Percentiles rank a stretch among this genome's conserved stretches.
phyloP scores from a whole-genome alignment of 352 stramenopile species.

The Thraustochytrium striatum region DNA sequence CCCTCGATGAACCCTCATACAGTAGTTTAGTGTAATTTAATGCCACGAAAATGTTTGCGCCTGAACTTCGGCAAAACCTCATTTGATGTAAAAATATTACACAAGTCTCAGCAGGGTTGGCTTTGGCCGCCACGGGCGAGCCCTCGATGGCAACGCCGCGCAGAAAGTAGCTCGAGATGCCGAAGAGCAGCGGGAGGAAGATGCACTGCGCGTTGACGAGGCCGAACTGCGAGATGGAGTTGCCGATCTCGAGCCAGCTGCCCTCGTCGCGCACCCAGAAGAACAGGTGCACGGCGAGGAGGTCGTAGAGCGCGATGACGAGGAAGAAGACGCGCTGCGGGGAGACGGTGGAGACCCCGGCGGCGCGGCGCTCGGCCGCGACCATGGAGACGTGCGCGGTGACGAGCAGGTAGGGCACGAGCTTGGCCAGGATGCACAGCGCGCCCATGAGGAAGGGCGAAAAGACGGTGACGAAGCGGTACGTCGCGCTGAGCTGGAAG shows the following conservation, averaged over 20 bases:
- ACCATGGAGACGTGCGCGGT: constrained; percentile 50
- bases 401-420: constrained; percentile 71
- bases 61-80: too few relatives aligned
- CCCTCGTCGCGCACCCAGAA: constrained; percentile 75
- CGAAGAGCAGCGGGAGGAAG: constrained; percentile 70
- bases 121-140: too few relatives aligned
- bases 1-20: too few relatives aligned
- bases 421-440: constrained; percentile 70
- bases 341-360: constrained; percentile 1
- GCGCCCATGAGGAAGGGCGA: constrained; percentile 71
- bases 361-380: not conserved
- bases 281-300: constrained; percentile 72
- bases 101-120: too few relatives aligned
- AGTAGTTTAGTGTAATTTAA: too few relatives aligned
- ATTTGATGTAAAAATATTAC: too few relatives aligned
- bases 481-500: constrained; percentile 74
- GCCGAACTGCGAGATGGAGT: constrained; percentile 76
- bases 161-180: constrained; percentile 54
- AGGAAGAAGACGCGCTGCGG: constrained; percentile 60
- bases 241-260: constrained; percentile 77
- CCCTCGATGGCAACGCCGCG: not conserved
- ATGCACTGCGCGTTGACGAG: constrained; percentile 74
- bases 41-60: too few relatives aligned
- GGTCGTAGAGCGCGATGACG: constrained; percentile 70
- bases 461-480: constrained; percentile 73